These are phyloP conservation scores for Globisporangium uncinulatum DNA, from an alignment of 352 stramenopile species.

Conservation along the genomic window DNA sequence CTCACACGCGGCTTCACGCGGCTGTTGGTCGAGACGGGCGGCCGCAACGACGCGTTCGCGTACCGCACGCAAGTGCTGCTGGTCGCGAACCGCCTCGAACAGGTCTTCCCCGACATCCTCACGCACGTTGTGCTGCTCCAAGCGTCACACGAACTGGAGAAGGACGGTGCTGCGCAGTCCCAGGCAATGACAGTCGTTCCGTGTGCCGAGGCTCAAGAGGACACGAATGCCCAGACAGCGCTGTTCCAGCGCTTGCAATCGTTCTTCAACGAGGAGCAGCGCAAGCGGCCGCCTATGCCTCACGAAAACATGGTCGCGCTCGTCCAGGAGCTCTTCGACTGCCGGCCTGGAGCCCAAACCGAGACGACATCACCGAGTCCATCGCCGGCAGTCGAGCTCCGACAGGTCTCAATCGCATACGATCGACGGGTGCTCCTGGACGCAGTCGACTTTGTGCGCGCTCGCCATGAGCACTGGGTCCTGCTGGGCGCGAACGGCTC, in stretches of 20 bases:
- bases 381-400: slow-evolving; percentile 29
- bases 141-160: slow-evolving; percentile 11
- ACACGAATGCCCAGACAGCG: slow-evolving; percentile 7
- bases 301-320: slow-evolving; percentile 26
- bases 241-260: slow-evolving; percentile 30
- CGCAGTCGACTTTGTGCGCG: slow-evolving; percentile 43
- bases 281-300: slow-evolving; percentile 26
- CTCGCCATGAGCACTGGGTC: slow-evolving; percentile 55
- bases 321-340: slow-evolving; percentile 35
- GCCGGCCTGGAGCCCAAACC: background rate
- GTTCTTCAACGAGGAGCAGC: slow-evolving; percentile 40
- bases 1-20: slow-evolving; percentile 84
- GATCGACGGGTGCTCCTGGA: slow-evolving; percentile 45
- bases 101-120: slow-evolving; percentile 81
- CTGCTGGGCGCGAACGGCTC: slow-evolving; percentile 68
- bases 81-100: slow-evolving; percentile 85
- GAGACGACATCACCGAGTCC: background rate
- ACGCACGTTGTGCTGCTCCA: slow-evolving; percentile 53
- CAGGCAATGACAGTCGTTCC: slow-evolving; percentile 26
- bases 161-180: background rate
- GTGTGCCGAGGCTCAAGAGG: slow-evolving; percentile 23
- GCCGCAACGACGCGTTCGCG: slow-evolving; percentile 65
- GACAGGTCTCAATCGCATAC: slow-evolving; percentile 56
- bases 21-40: slow-evolving; percentile 88
- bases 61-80: slow-evolving; percentile 87